Base-by-base conservation (phyloP, 306 rosid species). In the Gastrolobium bilobum region DNA sequence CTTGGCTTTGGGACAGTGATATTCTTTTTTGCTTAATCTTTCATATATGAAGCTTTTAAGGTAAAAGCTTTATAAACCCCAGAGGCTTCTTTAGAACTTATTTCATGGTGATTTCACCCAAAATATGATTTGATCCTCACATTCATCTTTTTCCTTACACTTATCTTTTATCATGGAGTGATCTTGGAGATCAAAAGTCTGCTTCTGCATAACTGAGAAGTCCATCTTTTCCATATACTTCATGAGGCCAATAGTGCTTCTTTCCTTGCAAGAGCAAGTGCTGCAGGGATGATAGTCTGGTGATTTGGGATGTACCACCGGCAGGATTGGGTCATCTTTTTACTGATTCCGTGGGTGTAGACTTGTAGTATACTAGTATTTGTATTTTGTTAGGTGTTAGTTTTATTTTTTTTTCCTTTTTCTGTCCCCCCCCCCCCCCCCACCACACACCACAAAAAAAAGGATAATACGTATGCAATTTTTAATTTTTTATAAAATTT, bases 1-100 rank as follows among this genome's bases (percentile, higher is more conserved):
- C 53, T 62, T 47, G 56, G 65, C 47, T 79, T 8, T 61, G 33
- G 46, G 74, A 14, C 51, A 65, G 15, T 57, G 40, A 58, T 39
- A 56, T 51, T 68, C 70, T 46, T 77, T 62, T 26, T 31, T 20
- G 39, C 63, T 58, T 34, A 44, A 61, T 60, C 39, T 76, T 69
- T 70, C 77, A 11, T 50, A 54, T 10, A 52, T n/a, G 60, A 50
- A 13, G 20, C 33, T 35, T 81, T 64, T 85, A 15, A 40, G 20
- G 63, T 4, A 42, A 51, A 56, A 67, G 35, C 53, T 73, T 65
- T 11, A 35, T 11, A 67, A 62, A 53, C 11, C 60, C 59, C 43
- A 8, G 67, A 57, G 76, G 71, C 77, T 40, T 10, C 20, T 72
- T 37, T 47, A 66, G 56, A 71, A 67, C 61, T 64, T 73, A 50